Percentiles rank a stretch among this genome's conserved stretches.
Evolutionary conservation across 2,329 filamentous ascomycete species (phyloP).

Genomic region (Xylariaceae sp.): DNA sequence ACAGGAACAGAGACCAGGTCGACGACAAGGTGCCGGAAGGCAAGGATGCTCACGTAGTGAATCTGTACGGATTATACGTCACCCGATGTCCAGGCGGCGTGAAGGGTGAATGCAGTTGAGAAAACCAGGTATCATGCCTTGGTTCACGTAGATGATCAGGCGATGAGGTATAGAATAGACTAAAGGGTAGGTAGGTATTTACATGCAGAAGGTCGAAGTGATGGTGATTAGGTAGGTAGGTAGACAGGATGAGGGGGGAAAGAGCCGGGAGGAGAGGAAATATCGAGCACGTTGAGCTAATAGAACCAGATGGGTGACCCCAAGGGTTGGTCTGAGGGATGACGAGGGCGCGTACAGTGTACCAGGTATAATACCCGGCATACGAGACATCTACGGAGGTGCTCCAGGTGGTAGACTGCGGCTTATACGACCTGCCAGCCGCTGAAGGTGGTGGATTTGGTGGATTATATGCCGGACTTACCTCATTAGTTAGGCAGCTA

Average conservation of each 20-base stretch:
- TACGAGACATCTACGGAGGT: not conserved
- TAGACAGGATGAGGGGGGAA: not conserved
- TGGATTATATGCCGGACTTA: not conserved
- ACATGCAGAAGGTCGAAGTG: not conserved
- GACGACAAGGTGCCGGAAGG: not conserved
- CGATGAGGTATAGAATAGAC: not conserved
- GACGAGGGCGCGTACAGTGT: not conserved
- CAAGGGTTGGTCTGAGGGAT: not conserved
- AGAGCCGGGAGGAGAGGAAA: not conserved
- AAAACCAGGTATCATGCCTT: slow-evolving; percentile 11
- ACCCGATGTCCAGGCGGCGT: not conserved
- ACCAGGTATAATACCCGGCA: not conserved
- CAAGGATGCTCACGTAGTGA: not conserved
- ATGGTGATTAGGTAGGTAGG: not conserved
- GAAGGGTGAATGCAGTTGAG: not conserved
- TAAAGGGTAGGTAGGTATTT: not conserved
- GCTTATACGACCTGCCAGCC: no score
- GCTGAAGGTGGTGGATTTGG: no score
- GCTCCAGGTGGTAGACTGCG: not conserved
- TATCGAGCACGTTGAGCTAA: not conserved
- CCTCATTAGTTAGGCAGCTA: not conserved
- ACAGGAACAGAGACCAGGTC: not conserved
- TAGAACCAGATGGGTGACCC: not conserved
- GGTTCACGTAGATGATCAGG: not conserved
- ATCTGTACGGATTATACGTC: not conserved